Evolutionary conservation across 306 rosid species (phyloP).

Genomic region (Vigna mungo): DNA sequence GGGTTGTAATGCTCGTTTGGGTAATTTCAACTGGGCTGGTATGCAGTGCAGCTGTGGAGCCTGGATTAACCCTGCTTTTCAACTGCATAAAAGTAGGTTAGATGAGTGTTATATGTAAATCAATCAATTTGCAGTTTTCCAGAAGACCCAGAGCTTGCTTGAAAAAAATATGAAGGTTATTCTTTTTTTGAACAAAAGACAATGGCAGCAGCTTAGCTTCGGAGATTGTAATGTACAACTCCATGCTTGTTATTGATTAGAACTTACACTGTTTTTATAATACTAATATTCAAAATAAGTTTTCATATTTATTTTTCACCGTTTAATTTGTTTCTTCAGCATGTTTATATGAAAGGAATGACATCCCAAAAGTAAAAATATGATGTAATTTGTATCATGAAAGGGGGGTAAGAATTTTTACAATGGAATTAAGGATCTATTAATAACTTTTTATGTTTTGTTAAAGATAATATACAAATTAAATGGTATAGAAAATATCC

Average conservation of each 20-base stretch:
- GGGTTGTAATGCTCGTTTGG: slow-evolving; percentile 86
- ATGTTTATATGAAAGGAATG: background rate
- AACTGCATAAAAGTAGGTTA: slow-evolving; percentile 78
- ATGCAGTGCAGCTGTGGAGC: slow-evolving; percentile 93
- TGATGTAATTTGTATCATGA: background rate
- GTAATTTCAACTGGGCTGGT: slow-evolving; percentile 90
- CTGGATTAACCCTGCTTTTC: slow-evolving; percentile 90
- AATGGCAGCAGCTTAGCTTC: slow-evolving; percentile 17
- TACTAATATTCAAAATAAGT: background rate
- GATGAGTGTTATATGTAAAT: slow-evolving; percentile 65
- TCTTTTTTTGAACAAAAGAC: background rate
- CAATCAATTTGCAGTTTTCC: background rate
- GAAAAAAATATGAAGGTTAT: slow-evolving; percentile 1
- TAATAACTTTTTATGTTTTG: no score
- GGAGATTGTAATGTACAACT: slow-evolving; percentile 8
- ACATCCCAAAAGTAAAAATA: background rate
- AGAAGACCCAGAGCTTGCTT: slow-evolving; percentile 26
- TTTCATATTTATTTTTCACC: background rate
- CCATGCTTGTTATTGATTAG: background rate
- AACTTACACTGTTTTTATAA: background rate
- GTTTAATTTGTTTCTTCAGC: background rate
- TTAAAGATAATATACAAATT: no score
- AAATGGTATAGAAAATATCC: no score
- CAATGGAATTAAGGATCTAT: background rate
- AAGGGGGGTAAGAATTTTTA: background rate